These are phyloP conservation scores for Aspergillus brasiliensis DNA, from an alignment of 2,329 filamentous ascomycete genomes.

Conservation along the genomic window DNA sequence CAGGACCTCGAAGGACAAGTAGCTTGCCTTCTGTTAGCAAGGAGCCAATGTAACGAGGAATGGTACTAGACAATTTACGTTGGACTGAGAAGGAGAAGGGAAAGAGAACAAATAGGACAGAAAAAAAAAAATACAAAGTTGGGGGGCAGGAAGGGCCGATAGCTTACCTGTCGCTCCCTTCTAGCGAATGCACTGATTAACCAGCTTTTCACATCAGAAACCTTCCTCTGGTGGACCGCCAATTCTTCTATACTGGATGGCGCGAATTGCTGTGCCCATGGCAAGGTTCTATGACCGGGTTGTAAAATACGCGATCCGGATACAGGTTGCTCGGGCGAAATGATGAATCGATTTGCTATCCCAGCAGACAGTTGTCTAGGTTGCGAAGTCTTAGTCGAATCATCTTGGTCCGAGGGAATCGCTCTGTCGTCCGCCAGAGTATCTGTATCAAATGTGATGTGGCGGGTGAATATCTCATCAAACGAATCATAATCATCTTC, in stretches of 20 bases:
- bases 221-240: slow-evolving; percentile 92
- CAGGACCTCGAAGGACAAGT: slow-evolving; percentile 83
- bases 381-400: background rate
- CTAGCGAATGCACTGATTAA: slow-evolving; percentile 72
- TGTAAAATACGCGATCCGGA: slow-evolving; percentile 13
- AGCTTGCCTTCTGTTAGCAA: slow-evolving; percentile 58
- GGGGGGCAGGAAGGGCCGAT: background rate
- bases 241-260: slow-evolving; percentile 77
- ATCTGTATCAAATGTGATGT: slow-evolving; percentile 29
- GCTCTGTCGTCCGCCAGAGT: slow-evolving; percentile 2
- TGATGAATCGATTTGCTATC: too few species aligned
- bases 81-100: background rate
- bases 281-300: slow-evolving; percentile 57
- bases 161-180: slow-evolving; percentile 42
- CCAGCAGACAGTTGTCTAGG: background rate
- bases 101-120: background rate
- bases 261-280: slow-evolving; percentile 86
- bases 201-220: slow-evolving; percentile 82
- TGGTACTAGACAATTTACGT: background rate
- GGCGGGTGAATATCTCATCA: slow-evolving; percentile 40
- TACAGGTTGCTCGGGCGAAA: too few species aligned
- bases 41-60: background rate
- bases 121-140: background rate
- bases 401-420: slow-evolving; percentile 9
- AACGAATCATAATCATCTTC: slow-evolving; percentile 45